Evolutionary conservation across 2,329 filamentous ascomycete species (phyloP), one percentile per base, ranked within the genome.

Genomic region (Graphiopsis chlorocephala): DNA sequence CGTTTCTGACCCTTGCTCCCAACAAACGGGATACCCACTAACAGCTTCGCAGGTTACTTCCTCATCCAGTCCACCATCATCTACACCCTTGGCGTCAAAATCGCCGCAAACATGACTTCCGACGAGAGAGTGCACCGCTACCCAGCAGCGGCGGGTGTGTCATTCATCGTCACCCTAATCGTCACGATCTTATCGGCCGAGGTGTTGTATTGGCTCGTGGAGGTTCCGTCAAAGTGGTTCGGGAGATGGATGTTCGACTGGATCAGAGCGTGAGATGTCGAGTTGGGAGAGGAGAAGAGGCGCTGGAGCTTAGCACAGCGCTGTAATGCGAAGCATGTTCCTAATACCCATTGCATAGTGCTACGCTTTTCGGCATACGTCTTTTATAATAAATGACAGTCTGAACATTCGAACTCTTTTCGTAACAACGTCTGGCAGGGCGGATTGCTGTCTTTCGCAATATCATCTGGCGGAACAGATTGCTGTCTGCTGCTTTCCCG

Each of bases 61-160:
- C 73, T 81, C 45, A 67, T 78, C 4, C 79, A 81, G 67, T 71
- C 76, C 7, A 76, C 77, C 57, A 69, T 82, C 29, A 72, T 79
- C 42, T 81, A 81, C 69, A 77, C 75, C 1, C 73, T 74, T 14
- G 79, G 79, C 55, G 79, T 82, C 70, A 78, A 77, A 60, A 65
- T 77, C 3, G 79, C 89, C 86, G 38, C 55, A 4, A 64, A 69
- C 26, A 68, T 59, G 42, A 53, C 26, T 17, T 66, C 63, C 7
- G 50, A 25, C 25, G 57, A 15, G 8, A 59, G 65, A 45, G 57
- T 42, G 15, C 42, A 45, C 20, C 57, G 45, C 3, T 67, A 68
- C 29, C 23, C 65, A 8, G 58, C 42, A 17, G 69, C 65, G 0
- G 65, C 50, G 10, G 69, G 68, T 6, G 61, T 70, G 17, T 65